Evolutionary conservation across 1,139 yeast species (phyloP), one percentile per base, ranked within the genome.

Genomic region (Candida smagusa): DNA sequence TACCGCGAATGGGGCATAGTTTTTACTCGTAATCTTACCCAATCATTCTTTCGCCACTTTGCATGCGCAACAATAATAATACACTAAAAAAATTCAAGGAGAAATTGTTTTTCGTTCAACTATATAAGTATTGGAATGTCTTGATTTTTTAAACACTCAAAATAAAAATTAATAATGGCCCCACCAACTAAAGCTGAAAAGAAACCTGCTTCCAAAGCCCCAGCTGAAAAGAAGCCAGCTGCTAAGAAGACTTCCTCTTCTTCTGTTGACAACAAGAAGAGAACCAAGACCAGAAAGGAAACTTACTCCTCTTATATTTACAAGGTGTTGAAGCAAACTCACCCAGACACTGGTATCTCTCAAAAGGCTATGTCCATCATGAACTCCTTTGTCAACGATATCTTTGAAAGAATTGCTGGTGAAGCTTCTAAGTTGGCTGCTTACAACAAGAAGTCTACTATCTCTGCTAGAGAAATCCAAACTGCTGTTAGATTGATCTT

Each of bases 351-450:
- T 50, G 98, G 98, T 89, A 92, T 92, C 66, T 92, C 98, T 54
- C 96, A 90, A 74, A 88, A 89, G 74, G 97, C 98, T 56, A 92
- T 92, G 97, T 89, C 97, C 45, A 92, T 92, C 70, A 85, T 92
- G 94, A 92, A 92, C 86, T 92, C 97, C 38, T 92, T 92, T 59
- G 98, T 92, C 58, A 90, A 90, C 74, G 97, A 90, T 72, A 86
- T 86, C 63, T 86, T 86, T 59, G 95, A 86, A 75, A 85, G 95
- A 81, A 84, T 84, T 61, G 98, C 98, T 58, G 74, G 94, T 58
- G 98, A 92, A 76, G 97, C 98, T 59, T 92, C 98, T 55, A 92
- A 92, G 79, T 84, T 92, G 66, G 98, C 98, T 74, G 96, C 97
- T 64, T 92, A 92, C 86, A 92, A 92, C 87, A 92, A 92, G 82